Evolutionary conservation across 192 early-diverging fungal species (phyloP), one percentile per base, ranked within the genome.

Genomic region (Coemansia biformis): DNA sequence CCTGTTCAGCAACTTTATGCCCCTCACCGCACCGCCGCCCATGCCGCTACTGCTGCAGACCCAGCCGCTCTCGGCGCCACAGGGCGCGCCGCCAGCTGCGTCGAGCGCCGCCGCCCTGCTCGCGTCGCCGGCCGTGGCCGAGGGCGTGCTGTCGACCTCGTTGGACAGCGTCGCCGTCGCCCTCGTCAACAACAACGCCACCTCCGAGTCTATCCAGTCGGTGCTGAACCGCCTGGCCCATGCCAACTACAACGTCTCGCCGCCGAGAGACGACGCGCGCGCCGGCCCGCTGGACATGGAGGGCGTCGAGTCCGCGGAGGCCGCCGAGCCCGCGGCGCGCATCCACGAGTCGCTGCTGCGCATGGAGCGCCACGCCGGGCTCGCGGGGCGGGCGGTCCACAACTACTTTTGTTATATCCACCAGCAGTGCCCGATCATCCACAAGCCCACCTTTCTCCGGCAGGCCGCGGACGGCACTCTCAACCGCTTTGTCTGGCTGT

Each of bases 321-420:
- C 37, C 34, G 18, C 18, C 19, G 15, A 12, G 12, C 13, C 21
- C 6, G 10, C 28, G 10, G 43, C 41, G 16, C 54, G 43, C 15
- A 55, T 72, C 52, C 60, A 63, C 18, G 38, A 43, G 29, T 42
- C 57, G 29, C 49, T 72, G 42, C 38, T 72, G 31, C 68, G 28
- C 33, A 40, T 60, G 8, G 68, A 72, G 53, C 55, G 68, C 14
- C 61, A 53, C 9, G 29, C 38, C 8, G 68, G 54, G 36, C 48
- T 60, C 19, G 51, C 61, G 7, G 52, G 37, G 15, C 48, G 44
- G 1, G 51, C 60, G 10, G 57, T 75, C 19, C 59, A 64, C 46
- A 63, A 59, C 42, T 75, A 75, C 42, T 75, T 75, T 49, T 48
- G 65, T 48, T 68, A 57, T 34, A 51, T 75, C 35, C 73, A 75